Conservation (phyloP, 2,329 filamentous ascomycete species). For the Nemania sp. region DNA sequence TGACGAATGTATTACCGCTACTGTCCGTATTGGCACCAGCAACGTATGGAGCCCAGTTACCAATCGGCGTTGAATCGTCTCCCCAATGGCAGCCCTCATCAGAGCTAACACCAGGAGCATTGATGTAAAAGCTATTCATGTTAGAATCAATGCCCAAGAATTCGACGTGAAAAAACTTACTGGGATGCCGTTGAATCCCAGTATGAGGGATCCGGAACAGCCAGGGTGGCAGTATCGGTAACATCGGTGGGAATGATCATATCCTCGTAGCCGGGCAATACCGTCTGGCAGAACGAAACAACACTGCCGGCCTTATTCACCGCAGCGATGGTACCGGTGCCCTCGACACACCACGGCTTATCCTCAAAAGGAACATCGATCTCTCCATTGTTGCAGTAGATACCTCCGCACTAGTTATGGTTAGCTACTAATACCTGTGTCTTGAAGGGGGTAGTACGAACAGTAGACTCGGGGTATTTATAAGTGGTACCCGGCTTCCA, state of each 20-base stretch:
- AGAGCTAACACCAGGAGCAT: slow-evolving; percentile 73
- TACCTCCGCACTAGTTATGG: slow-evolving; percentile 73
- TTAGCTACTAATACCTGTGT: slow-evolving; percentile 37
- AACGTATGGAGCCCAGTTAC: slow-evolving; percentile 84
- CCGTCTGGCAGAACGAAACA: slow-evolving; percentile 82
- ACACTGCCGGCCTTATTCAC: slow-evolving; percentile 72
- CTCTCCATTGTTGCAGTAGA: slow-evolving; percentile 77
- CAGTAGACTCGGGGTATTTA: slow-evolving; percentile 77
- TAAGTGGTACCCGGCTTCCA: slow-evolving; percentile 81
- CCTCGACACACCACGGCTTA: slow-evolving; percentile 76
- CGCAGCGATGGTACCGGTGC: slow-evolving; percentile 72
- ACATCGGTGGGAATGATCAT: slow-evolving; percentile 86
- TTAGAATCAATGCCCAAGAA: slow-evolving; percentile 30
- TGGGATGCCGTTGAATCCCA: slow-evolving; percentile 81
- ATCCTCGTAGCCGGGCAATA: slow-evolving; percentile 81
- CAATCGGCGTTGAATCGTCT: slow-evolving; percentile 68
- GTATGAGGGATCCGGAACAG: slow-evolving; percentile 77
- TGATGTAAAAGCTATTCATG: slow-evolving; percentile 75
- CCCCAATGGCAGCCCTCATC: slow-evolving; percentile 79
- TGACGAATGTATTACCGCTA: slow-evolving; percentile 76
- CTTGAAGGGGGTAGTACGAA: slow-evolving; percentile 55
- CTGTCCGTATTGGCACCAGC: slow-evolving; percentile 78
- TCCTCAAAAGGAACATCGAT: slow-evolving; percentile 76
- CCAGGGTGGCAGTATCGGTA: slow-evolving; percentile 66
- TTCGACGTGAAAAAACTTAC: slow-evolving; percentile 61